A percentile compares a stretch with the other conserved stretches of the same genome.
Evolutionary conservation across 1,284 basidiomycete genomes (phyloP).

Genomic region (Nidula niveotomentosa): DNA sequence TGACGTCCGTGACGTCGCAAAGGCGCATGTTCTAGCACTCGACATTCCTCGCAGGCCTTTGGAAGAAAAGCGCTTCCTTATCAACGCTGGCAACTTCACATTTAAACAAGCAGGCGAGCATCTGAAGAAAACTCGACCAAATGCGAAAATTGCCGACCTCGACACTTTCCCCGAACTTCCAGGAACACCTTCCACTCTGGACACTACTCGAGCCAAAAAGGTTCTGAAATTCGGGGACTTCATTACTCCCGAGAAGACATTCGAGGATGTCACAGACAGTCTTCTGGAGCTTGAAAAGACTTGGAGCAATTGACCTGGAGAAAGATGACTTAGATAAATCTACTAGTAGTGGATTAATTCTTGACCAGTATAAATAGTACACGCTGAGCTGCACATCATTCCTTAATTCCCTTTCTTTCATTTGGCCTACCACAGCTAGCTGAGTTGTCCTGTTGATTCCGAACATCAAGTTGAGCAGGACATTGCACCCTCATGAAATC

Average conservation of each 20-base stretch:
- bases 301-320: constrained; percentile 5
- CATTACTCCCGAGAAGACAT: constrained; percentile 24
- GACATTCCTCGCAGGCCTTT: constrained; percentile 13
- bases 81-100: constrained; percentile 22
- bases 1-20: constrained; percentile 35
- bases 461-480: too few relatives aligned
- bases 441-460: too few relatives aligned
- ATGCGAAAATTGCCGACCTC: constrained; percentile 15
- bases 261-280: constrained; percentile 25
- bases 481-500: too few relatives aligned
- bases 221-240: constrained; percentile 26
- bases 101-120: constrained; percentile 29
- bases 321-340: too few relatives aligned
- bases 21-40: constrained; percentile 31
- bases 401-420: too few relatives aligned
- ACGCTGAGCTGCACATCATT: too few relatives aligned
- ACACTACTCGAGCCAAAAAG: constrained; percentile 22
- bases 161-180: constrained; percentile 21
- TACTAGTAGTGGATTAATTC: too few relatives aligned
- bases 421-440: too few relatives aligned
- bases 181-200: constrained; percentile 19
- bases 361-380: too few relatives aligned
- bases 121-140: constrained; percentile 23
- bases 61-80: constrained; percentile 28
- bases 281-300: constrained; percentile 25